Percentiles rank a stretch among this genome's conserved stretches.
Conservation (phyloP, 31 red algal species). For the Endocladia muricata region DNA sequence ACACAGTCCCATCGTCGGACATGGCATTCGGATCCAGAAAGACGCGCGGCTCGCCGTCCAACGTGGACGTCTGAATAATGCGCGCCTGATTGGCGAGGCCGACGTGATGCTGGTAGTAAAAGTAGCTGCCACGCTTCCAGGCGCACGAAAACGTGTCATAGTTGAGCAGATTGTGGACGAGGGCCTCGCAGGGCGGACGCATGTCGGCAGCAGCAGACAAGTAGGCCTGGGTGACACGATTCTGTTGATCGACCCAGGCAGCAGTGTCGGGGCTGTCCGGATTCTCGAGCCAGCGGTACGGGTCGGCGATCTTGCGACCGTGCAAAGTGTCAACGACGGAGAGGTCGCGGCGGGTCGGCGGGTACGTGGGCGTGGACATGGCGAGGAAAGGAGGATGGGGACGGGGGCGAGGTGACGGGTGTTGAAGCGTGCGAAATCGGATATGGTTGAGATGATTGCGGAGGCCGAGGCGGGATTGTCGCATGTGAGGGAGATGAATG, state of each 20-base stretch:
- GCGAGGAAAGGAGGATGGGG: neutral
- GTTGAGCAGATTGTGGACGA: slow-evolving; percentile 53
- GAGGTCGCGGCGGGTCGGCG: neutral
- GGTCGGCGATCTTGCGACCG: slow-evolving; percentile 61
- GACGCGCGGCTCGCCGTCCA: slow-evolving; percentile 53
- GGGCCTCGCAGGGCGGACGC: slow-evolving; percentile 27
- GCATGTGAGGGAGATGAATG: too few relatives aligned
- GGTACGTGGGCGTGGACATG: neutral
- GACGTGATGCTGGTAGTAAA: slow-evolving; percentile 55
- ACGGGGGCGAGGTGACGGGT: neutral
- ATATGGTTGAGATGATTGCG: neutral
- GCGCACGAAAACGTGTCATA: slow-evolving; percentile 67
- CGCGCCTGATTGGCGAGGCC: slow-evolving; percentile 78
- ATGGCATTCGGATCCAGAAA: slow-evolving; percentile 79
- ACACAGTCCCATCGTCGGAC: slow-evolving; percentile 73
- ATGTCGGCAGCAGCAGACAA: slow-evolving; percentile 26
- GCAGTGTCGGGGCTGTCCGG: slow-evolving; percentile 64
- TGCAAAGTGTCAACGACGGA: slow-evolving; percentile 30
- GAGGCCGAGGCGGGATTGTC: neutral
- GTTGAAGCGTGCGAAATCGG: neutral
- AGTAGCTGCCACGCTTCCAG: slow-evolving; percentile 57
- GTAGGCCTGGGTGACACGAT: slow-evolving; percentile 60
- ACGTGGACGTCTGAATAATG: slow-evolving; percentile 39
- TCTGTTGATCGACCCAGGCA: slow-evolving; percentile 57
- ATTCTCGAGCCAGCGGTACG: slow-evolving; percentile 82